Percentiles rank a stretch among this genome's conserved stretches.
Evolutionary conservation across 768 basidiomycete species (phyloP).

Genomic region (Amanita fuliginea): DNA sequence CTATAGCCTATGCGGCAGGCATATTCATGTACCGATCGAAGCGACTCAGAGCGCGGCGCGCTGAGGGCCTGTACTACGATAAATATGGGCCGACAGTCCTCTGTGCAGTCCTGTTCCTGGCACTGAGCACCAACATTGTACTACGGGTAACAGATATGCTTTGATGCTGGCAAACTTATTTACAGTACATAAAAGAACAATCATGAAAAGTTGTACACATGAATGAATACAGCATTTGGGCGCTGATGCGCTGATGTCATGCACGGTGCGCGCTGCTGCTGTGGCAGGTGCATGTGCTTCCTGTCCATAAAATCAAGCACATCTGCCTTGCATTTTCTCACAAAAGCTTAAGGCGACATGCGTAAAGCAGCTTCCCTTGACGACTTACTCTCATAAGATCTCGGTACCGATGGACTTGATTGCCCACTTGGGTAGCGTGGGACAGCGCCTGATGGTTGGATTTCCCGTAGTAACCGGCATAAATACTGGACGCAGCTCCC

Average conservation of each 20-base stretch:
- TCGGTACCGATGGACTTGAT: not conserved
- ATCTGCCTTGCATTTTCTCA: not conserved
- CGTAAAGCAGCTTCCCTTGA: not conserved
- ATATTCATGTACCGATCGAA: slow-evolving; percentile 73
- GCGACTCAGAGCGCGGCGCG: slow-evolving; percentile 55
- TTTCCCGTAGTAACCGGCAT: slow-evolving; percentile 6
- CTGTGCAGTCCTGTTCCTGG: slow-evolving; percentile 56
- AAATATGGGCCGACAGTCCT: slow-evolving; percentile 76
- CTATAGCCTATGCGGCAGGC: slow-evolving; percentile 78
- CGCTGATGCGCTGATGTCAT: not conserved
- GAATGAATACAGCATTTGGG: not conserved
- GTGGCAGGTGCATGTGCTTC: not conserved
- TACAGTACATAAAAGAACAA: not conserved
- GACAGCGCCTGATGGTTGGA: not conserved
- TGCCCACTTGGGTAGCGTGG: not conserved
- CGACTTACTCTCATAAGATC: not conserved
- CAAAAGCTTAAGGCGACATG: not conserved
- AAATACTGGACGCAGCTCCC: not conserved
- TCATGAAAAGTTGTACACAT: not conserved
- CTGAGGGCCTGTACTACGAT: slow-evolving; percentile 82
- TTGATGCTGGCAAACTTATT: not conserved
- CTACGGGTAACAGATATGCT: slow-evolving; percentile 51
- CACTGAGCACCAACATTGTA: slow-evolving; percentile 66
- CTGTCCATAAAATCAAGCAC: not conserved
- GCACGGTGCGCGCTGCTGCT: not conserved